Conservation (phyloP, 345 rosid genomes). For the Eutrema heterophyllum region DNA sequence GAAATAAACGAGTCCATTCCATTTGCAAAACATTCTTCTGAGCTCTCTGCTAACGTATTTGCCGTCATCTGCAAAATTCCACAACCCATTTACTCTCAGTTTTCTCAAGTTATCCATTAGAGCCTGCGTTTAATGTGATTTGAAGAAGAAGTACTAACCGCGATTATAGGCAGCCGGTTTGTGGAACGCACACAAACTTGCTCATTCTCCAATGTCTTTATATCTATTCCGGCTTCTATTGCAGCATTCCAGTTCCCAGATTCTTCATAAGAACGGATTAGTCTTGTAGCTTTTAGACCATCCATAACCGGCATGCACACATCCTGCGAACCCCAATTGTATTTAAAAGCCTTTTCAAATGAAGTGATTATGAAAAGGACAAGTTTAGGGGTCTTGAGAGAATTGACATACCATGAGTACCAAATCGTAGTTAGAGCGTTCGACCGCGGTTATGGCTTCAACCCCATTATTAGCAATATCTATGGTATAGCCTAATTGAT, state of each 20-base stretch:
- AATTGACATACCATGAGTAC: constrained; percentile 79
- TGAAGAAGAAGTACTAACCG: constrained; percentile 43
- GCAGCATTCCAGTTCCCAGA: constrained; percentile 86
- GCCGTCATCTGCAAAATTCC: constrained; percentile 76
- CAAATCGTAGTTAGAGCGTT: constrained; percentile 53
- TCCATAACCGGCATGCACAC: constrained; percentile 96
- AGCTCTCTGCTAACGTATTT: constrained; percentile 86
- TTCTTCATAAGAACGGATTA: constrained; percentile 84
- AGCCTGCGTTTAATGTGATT: not conserved
- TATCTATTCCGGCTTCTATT: constrained; percentile 58
- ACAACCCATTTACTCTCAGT: not conserved
- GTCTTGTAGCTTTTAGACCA: constrained; percentile 88
- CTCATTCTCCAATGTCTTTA: not conserved
- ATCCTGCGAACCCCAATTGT: constrained; percentile 48
- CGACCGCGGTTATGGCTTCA: constrained; percentile 74
- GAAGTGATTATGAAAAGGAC: not conserved
- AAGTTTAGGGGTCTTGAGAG: not conserved
- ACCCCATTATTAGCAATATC: constrained; percentile 78
- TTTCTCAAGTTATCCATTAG: not conserved
- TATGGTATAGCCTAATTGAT: constrained; percentile 67
- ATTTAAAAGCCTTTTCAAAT: not conserved
- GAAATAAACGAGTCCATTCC: constrained; percentile 88
- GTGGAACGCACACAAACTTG: constrained; percentile 1
- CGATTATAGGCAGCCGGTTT: constrained; percentile 69
- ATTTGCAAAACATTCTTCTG: constrained; percentile 82